Conservation (phyloP, 768 basidiomycete species). For the Leucocoprinus leucothites region DNA sequence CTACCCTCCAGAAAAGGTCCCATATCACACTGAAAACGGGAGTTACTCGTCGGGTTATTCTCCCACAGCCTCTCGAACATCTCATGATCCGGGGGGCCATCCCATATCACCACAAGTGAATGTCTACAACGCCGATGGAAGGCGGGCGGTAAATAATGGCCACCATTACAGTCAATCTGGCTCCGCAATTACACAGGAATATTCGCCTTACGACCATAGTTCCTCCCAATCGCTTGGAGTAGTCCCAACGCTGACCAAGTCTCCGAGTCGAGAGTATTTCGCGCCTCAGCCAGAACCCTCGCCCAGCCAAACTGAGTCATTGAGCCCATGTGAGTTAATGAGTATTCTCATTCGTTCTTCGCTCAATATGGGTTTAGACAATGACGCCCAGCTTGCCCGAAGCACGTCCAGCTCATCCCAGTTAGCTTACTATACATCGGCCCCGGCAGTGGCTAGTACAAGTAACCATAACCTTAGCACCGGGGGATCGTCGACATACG, state of each 20-base stretch:
- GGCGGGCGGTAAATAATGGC: constrained; percentile 12
- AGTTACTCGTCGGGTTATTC: neutral
- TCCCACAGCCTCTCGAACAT: constrained; percentile 2
- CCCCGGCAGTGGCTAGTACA: neutral
- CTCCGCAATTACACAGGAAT: constrained; percentile 5
- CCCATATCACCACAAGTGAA: constrained; percentile 13
- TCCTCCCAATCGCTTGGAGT: neutral
- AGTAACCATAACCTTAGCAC: neutral
- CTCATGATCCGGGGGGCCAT: constrained; percentile 12
- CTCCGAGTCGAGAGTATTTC: constrained; percentile 1
- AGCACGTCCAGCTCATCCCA: constrained; percentile 10
- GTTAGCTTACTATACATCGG: neutral
- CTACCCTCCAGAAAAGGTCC: constrained; percentile 6
- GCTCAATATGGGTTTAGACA: constrained; percentile 1
- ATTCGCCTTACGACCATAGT: constrained; percentile 11
- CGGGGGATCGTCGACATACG: constrained; percentile 2
- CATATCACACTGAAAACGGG: constrained; percentile 4
- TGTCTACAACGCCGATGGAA: constrained; percentile 16
- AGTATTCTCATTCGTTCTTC: neutral
- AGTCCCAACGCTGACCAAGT: neutral
- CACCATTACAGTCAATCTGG: constrained; percentile 16
- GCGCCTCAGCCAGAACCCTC: constrained; percentile 1
- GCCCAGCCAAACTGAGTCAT: neutral
- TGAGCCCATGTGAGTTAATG: constrained; percentile 3
- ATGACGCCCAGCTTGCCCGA: constrained; percentile 3